Conservation (phyloP, 495 filamentous ascomycete species). For the Letharia lupina region DNA sequence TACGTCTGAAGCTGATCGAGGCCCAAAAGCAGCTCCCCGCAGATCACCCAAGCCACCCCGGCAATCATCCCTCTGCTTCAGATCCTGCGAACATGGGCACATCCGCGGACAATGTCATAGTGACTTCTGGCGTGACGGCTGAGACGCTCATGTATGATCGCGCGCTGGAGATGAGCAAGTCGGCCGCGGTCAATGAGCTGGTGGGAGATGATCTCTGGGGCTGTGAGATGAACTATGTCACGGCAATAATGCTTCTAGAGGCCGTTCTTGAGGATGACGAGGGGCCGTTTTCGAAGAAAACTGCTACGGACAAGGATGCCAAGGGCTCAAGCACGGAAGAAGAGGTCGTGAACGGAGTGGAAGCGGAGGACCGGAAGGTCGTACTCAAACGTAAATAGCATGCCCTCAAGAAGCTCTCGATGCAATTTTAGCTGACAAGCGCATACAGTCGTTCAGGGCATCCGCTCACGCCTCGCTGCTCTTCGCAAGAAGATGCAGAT, state of each 20-base stretch:
- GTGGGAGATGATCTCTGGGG: slow-evolving; percentile 80
- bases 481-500: slow-evolving; percentile 51
- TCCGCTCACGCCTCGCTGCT: slow-evolving; percentile 45
- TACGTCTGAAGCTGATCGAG: slow-evolving; percentile 76
- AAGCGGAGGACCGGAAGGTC: slow-evolving; percentile 62
- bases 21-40: slow-evolving; percentile 75
- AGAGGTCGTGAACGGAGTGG: slow-evolving; percentile 48
- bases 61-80: slow-evolving; percentile 54
- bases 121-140: slow-evolving; percentile 71
- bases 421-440: slow-evolving; percentile 27
- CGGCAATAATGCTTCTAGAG: slow-evolving; percentile 87
- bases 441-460: slow-evolving; percentile 48
- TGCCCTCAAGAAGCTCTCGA: slow-evolving; percentile 9
- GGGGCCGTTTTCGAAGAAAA: slow-evolving; percentile 39
- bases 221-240: slow-evolving; percentile 88
- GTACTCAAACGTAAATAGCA: slow-evolving; percentile 58
- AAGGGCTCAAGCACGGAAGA: slow-evolving; percentile 38
- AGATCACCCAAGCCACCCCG: slow-evolving; percentile 79
- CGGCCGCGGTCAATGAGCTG: slow-evolving; percentile 90
- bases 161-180: slow-evolving; percentile 89
- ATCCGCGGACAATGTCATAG: slow-evolving; percentile 56
- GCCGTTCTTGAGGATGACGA: slow-evolving; percentile 85
- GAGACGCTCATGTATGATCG: slow-evolving; percentile 98
- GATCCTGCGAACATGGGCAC: slow-evolving; percentile 40
- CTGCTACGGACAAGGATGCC: slow-evolving; percentile 33